Conservation (phyloP, 192 early-diverging fungal species). For the Umbelopsis ramanniana region DNA sequence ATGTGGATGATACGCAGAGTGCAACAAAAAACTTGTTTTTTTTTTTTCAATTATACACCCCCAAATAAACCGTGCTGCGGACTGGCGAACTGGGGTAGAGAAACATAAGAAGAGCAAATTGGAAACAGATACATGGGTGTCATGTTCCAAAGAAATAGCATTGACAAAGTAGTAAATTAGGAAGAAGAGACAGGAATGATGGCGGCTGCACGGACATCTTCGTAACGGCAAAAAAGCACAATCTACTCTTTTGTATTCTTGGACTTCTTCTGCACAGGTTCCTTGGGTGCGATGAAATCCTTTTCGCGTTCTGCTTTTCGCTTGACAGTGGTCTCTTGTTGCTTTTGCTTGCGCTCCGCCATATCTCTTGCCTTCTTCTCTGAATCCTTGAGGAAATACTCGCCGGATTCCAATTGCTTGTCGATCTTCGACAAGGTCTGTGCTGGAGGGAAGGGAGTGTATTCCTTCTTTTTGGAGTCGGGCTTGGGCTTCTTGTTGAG, state of each 20-base stretch:
- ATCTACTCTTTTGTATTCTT: slow-evolving; percentile 24
- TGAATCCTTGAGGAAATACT: slow-evolving; percentile 89
- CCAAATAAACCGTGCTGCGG: slow-evolving; percentile 7
- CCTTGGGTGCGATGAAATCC: slow-evolving; percentile 83
- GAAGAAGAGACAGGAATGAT: neutral
- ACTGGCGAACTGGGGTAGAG: neutral
- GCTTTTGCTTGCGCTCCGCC: slow-evolving; percentile 74
- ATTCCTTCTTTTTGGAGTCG: slow-evolving; percentile 75
- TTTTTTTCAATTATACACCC: slow-evolving; percentile 8
- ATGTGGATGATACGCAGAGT: slow-evolving; percentile 17
- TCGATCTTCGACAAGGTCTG: slow-evolving; percentile 88
- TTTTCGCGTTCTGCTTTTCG: slow-evolving; percentile 73
- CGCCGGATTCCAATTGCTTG: slow-evolving; percentile 90
- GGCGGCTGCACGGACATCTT: too few species aligned
- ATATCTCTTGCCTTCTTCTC: slow-evolving; percentile 67
- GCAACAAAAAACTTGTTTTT: neutral
- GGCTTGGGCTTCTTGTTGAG: slow-evolving; percentile 65
- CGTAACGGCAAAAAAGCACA: neutral
- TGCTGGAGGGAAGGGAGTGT: slow-evolving; percentile 90
- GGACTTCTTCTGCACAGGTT: slow-evolving; percentile 49
- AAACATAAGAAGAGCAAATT: neutral
- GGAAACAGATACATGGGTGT: neutral
- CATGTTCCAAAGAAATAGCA: neutral
- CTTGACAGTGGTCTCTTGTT: slow-evolving; percentile 70
- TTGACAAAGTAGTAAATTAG: slow-evolving; percentile 3